Evolutionary conservation across 768 basidiomycete species (phyloP).

Genomic region (Macrolepiota fuliginosa): DNA sequence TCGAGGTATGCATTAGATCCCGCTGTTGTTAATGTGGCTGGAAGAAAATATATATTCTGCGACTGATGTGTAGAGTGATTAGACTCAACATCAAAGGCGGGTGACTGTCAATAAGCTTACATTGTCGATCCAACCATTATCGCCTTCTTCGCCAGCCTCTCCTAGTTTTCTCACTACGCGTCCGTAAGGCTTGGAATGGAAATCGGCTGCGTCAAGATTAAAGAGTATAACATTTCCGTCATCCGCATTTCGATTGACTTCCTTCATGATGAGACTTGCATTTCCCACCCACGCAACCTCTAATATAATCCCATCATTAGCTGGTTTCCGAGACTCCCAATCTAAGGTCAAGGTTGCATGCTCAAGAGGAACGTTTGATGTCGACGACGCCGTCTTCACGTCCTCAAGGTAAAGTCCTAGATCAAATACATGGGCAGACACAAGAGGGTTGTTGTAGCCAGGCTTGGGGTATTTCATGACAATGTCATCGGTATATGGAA

Average conservation of each 20-base stretch:
- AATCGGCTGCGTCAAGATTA: conserved; percentile 38
- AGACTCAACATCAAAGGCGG: not conserved
- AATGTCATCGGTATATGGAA: conserved; percentile 78
- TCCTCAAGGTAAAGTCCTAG: conserved; percentile 50
- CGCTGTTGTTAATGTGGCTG: conserved; percentile 36
- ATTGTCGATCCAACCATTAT: conserved; percentile 92
- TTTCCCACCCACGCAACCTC: conserved; percentile 90
- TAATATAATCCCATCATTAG: conserved; percentile 65
- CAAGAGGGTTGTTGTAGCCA: conserved; percentile 86
- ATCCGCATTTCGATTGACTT: conserved; percentile 82
- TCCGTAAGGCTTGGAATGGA: conserved; percentile 33
- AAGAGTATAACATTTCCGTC: conserved; percentile 81
- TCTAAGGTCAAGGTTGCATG: conserved; percentile 54
- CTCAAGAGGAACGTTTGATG: conserved; percentile 28
- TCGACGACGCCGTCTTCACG: conserved; percentile 5
- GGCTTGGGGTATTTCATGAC: conserved; percentile 85
- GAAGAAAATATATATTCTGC: conserved; percentile 62
- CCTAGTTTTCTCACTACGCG: conserved; percentile 76
- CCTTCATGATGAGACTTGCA: conserved; percentile 73
- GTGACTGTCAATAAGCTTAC: conserved; percentile 39
- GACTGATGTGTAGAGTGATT: conserved; percentile 32
- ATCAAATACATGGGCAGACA: conserved; percentile 81
- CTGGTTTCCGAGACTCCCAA: conserved; percentile 61
- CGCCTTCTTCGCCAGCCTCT: conserved; percentile 79
- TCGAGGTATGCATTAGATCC: conserved; percentile 80